Percentiles rank a stretch among this genome's conserved stretches.
phyloP scores from a whole-genome alignment of 495 filamentous ascomycete genomes.

The Podospora fimiseda region DNA sequence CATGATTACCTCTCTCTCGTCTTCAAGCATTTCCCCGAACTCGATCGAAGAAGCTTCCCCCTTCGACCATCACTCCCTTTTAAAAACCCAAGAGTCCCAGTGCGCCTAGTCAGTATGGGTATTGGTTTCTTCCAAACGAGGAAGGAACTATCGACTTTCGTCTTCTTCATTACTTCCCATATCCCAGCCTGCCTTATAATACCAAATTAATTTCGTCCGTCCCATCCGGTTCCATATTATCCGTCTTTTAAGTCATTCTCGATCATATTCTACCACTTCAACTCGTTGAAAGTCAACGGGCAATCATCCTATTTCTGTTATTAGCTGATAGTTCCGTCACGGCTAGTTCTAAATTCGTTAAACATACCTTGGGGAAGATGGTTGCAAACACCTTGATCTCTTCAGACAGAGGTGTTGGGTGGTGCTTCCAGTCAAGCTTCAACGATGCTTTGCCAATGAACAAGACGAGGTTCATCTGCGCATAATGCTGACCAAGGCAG shows the following conservation, averaged over 20 bases:
- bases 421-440: conserved; percentile 85
- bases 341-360: not conserved
- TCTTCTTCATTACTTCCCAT: not conserved
- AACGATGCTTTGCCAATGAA: conserved; percentile 95
- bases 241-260: not conserved
- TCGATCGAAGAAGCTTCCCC: not conserved
- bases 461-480: conserved; percentile 78
- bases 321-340: not conserved
- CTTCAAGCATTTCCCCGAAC: not conserved
- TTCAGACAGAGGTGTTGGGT: conserved; percentile 71
- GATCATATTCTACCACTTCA: conserved; percentile 29
- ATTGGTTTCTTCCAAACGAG: not conserved
- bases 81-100: not conserved
- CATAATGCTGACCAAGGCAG: conserved; percentile 92
- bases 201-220: not conserved
- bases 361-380: conserved; percentile 87
- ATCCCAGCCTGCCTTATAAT: not conserved
- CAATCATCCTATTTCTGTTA: conserved; percentile 29
- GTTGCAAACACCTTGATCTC: conserved; percentile 98
- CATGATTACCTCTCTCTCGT: not conserved
- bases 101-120: not conserved
- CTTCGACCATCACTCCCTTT: not conserved
- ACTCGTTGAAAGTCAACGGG: conserved; percentile 55
- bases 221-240: not conserved
- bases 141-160: not conserved